phyloP scores from a whole-genome alignment of 1,139 yeast species.

The Geotrichum candidum region DNA sequence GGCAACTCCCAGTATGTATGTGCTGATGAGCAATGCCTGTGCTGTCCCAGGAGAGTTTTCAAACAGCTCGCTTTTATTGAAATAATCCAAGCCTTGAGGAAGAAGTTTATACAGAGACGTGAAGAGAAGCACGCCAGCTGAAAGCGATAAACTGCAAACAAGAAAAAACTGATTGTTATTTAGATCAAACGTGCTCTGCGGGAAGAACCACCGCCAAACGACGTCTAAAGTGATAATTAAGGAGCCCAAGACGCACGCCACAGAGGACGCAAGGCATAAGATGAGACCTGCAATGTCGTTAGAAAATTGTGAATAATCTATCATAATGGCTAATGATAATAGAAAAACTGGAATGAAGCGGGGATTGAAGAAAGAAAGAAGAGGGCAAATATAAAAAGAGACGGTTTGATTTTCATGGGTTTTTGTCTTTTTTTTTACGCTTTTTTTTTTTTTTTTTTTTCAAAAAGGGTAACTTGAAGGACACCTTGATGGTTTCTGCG shows the following conservation, averaged over 20 bases:
- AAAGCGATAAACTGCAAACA: conserved; percentile 59
- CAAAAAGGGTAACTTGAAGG: not conserved
- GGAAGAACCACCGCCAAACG: conserved; percentile 40
- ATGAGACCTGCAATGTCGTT: conserved; percentile 48
- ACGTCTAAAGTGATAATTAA: conserved; percentile 49
- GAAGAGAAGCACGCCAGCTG: conserved; percentile 62
- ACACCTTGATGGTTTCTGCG: not conserved
- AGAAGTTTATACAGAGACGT: conserved; percentile 69
- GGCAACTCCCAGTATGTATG: conserved; percentile 54
- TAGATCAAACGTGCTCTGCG: conserved; percentile 41
- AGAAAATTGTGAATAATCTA: conserved; percentile 5
- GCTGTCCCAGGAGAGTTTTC: conserved; percentile 25
- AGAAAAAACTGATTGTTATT: conserved; percentile 56
- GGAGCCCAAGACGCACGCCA: conserved; percentile 57
- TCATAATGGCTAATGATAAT: not conserved
- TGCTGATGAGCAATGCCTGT: conserved; percentile 42
- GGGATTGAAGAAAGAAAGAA: not conserved
- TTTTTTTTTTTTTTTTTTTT: not conserved
- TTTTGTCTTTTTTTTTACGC: not conserved
- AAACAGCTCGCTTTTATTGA: conserved; percentile 28
- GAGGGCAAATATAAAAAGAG: not conserved
- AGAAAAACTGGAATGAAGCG: not conserved
- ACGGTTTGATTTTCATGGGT: not conserved
- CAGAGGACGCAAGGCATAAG: conserved; percentile 49
- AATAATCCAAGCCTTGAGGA: conserved; percentile 53